Conservation (phyloP, 73 alveolate genomes). For the Uronychia binucleata region DNA sequence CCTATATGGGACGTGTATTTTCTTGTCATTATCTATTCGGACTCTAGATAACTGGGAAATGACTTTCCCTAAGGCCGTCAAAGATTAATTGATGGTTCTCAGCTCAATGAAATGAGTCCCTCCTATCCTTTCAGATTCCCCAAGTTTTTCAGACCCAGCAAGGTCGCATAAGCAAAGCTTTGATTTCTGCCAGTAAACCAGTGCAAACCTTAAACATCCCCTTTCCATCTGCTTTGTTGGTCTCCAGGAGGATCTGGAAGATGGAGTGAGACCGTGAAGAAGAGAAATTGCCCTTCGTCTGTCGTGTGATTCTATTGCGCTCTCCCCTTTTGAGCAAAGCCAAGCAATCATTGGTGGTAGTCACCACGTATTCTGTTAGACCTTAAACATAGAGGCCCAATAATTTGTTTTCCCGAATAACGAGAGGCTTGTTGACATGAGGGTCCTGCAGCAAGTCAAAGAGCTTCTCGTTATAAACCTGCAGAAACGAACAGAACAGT, state of each 20-base stretch:
- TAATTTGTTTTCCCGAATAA: conserved; percentile 57
- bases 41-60: conserved; percentile 41
- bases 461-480: conserved; percentile 78
- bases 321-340: conserved; percentile 64
- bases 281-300: conserved; percentile 46
- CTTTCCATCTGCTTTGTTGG: conserved; percentile 31
- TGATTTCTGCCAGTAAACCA: conserved; percentile 16
- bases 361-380: conserved; percentile 66
- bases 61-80: conserved; percentile 69
- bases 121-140: conserved; percentile 66
- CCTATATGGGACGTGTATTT: conserved; percentile 61
- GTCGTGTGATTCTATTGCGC: conserved; percentile 62
- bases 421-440: conserved; percentile 24
- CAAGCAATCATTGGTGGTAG: conserved; percentile 42
- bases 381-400: conserved; percentile 74
- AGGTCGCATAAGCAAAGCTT: conserved; percentile 76
- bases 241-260: conserved; percentile 59
- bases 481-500: conserved; percentile 35
- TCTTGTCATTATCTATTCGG: conserved; percentile 57
- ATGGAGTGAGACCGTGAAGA: conserved; percentile 71
- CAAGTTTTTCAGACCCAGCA: conserved; percentile 79
- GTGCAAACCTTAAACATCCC: conserved; percentile 28
- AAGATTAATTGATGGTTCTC: conserved; percentile 73
- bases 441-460: conserved; percentile 62
- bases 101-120: conserved; percentile 64